Conservation (phyloP, 441 rosid species). For the Pelargonium myrrhifolium region DNA sequence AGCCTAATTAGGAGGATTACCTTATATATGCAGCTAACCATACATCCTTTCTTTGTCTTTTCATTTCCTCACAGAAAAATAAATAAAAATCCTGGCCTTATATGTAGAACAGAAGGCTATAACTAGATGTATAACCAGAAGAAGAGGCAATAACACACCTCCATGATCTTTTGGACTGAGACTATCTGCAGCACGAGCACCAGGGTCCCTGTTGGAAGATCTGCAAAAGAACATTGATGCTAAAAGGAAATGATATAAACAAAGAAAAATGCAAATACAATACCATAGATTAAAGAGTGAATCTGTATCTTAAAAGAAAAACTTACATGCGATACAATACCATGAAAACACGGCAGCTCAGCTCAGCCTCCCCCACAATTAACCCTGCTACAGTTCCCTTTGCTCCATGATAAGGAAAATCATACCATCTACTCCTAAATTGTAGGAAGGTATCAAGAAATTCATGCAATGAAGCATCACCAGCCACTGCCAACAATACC, state of each 20-base stretch:
- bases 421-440: constrained; percentile 92
- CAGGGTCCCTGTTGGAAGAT: constrained; percentile 90
- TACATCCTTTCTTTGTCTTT: too few relatives aligned
- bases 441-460: constrained; percentile 78
- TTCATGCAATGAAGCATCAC: constrained; percentile 63
- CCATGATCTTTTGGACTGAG: constrained; percentile 69
- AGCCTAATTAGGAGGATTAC: too few relatives aligned
- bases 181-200: constrained; percentile 64
- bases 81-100: too few relatives aligned
- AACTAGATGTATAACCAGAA: too few relatives aligned
- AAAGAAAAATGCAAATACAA: background rate
- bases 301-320: background rate
- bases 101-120: too few relatives aligned
- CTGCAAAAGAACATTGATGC: constrained; percentile 32
- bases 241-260: background rate
- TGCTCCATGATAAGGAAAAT: constrained; percentile 80
- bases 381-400: constrained; percentile 84
- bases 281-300: background rate
- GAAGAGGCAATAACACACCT: constrained; percentile 38
- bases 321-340: constrained; percentile 85
- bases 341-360: constrained; percentile 85
- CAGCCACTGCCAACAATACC: constrained; percentile 48
- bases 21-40: too few relatives aligned
- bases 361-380: constrained; percentile 72
- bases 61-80: too few relatives aligned